A percentile compares a stretch with the other conserved stretches of the same genome.
phyloP scores from a whole-genome alignment of 352 stramenopile species.

The Phytophthora chlamydospora region DNA sequence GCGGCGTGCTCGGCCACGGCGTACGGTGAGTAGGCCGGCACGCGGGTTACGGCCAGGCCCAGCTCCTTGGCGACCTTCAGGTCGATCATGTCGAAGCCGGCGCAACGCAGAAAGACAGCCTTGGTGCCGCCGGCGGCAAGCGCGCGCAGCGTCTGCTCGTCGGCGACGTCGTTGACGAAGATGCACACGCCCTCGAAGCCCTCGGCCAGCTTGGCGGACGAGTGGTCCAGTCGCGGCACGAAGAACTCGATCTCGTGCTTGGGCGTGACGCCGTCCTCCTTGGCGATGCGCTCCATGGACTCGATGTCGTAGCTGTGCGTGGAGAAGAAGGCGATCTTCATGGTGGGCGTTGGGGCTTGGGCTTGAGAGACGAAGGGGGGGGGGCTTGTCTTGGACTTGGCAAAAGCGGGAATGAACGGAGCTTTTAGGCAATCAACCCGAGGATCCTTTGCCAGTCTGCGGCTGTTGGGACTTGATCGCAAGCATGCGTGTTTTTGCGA shows the following conservation, averaged over 20 bases:
- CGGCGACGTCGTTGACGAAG: constrained; percentile 87
- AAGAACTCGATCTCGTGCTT: constrained; percentile 65
- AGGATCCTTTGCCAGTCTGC: neutral
- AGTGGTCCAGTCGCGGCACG: constrained; percentile 47
- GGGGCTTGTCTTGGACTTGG: constrained; percentile 11
- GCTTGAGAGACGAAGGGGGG: too few species aligned
- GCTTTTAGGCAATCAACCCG: neutral
- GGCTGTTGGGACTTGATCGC: constrained; percentile 7
- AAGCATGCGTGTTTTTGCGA: constrained; percentile 22
- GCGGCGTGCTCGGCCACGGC: constrained; percentile 79
- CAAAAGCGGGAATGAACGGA: constrained; percentile 22
- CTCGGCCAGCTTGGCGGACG: constrained; percentile 55
- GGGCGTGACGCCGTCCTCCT: constrained; percentile 45
- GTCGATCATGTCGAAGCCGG: constrained; percentile 84
- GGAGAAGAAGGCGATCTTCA: constrained; percentile 81
- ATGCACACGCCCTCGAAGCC: constrained; percentile 70
- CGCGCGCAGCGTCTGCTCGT: constrained; percentile 58
- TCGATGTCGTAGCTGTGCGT: constrained; percentile 73
- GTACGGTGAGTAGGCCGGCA: constrained; percentile 81
- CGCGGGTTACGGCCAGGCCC: constrained; percentile 59
- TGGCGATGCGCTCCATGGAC: constrained; percentile 52
- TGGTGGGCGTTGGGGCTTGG: neutral
- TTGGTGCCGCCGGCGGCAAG: constrained; percentile 54
- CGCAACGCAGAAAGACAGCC: constrained; percentile 78
- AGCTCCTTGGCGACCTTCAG: constrained; percentile 65